Evolutionary conservation across 177 flowering plant species (phyloP).

Genomic region (Vitis hybrid): DNA sequence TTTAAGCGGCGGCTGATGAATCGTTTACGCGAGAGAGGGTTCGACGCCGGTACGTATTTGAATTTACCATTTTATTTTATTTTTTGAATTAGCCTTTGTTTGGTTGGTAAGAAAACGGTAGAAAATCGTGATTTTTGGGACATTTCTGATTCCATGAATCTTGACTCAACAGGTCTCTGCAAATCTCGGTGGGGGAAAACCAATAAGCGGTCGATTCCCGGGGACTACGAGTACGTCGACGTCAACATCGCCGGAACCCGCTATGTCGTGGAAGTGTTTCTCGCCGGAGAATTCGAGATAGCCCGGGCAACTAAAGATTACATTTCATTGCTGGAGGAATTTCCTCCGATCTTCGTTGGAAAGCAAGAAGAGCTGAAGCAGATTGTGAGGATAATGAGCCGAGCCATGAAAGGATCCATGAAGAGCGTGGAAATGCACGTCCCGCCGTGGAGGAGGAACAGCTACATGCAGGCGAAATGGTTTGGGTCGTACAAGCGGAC

Average conservation of each 20-base stretch:
- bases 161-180: slow-evolving; percentile 54
- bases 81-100: not conserved
- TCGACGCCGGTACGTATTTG: slow-evolving; percentile 65
- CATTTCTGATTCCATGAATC: too few relatives aligned
- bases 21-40: slow-evolving; percentile 48
- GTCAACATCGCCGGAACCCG: slow-evolving; percentile 35
- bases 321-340: slow-evolving; percentile 28
- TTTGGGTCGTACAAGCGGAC: slow-evolving; percentile 55
- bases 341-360: slow-evolving; percentile 48
- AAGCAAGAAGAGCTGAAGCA: slow-evolving; percentile 46
- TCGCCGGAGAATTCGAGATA: slow-evolving; percentile 49
- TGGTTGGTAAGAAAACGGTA: not conserved
- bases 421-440: slow-evolving; percentile 41
- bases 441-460: slow-evolving; percentile 74
- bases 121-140: not conserved
- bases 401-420: slow-evolving; percentile 50
- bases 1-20: slow-evolving; percentile 54
- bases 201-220: slow-evolving; percentile 34
- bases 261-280: slow-evolving; percentile 46
- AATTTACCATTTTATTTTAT: not conserved
- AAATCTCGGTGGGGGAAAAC: slow-evolving; percentile 64
- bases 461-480: slow-evolving; percentile 69
- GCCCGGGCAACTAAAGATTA: slow-evolving; percentile 53
- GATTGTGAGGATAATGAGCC: slow-evolving; percentile 56
- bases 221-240: slow-evolving; percentile 61